A percentile compares a stretch with the other conserved stretches of the same genome.
Conservation (phyloP, 352 stramenopile species). For the Phytophthora cryptogea region DNA sequence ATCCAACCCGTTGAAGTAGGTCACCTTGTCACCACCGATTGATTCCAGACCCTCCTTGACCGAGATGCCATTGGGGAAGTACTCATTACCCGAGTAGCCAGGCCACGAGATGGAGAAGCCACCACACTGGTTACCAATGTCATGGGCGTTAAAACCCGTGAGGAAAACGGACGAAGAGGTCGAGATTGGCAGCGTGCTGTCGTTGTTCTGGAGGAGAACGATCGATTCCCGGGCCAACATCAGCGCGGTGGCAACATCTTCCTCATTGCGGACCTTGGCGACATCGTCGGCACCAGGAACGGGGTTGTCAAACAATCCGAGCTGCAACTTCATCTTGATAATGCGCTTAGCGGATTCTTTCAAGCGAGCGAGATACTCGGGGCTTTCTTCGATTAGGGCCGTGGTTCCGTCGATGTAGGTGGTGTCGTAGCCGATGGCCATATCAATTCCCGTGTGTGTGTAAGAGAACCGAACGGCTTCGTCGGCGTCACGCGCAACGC, state of each 20-base stretch:
- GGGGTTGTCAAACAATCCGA: conserved; percentile 65
- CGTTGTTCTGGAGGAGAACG: conserved; percentile 78
- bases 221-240: conserved; percentile 71
- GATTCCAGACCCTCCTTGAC: conserved; percentile 54
- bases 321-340: conserved; percentile 63
- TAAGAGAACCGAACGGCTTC: conserved; percentile 68
- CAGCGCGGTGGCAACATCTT: conserved; percentile 51
- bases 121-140: conserved; percentile 41
- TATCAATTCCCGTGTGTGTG: conserved; percentile 80
- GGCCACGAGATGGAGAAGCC: conserved; percentile 1
- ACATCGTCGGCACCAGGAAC: conserved; percentile 50
- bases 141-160: conserved; percentile 30
- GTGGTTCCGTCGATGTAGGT: conserved; percentile 49
- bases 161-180: conserved; percentile 30
- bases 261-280: conserved; percentile 41
- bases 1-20: conserved; percentile 59
- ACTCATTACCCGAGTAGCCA: conserved; percentile 22
- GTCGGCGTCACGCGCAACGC: conserved; percentile 34
- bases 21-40: conserved; percentile 26
- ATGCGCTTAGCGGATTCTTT: conserved; percentile 60
- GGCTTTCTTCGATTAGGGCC: conserved; percentile 38
- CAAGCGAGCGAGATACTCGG: conserved; percentile 44
- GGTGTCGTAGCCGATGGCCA: conserved; percentile 77
- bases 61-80: conserved; percentile 54
- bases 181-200: conserved; percentile 49